Conservation (phyloP, 192 early-diverging fungal genomes). For the Geranomyces michiganensis region DNA sequence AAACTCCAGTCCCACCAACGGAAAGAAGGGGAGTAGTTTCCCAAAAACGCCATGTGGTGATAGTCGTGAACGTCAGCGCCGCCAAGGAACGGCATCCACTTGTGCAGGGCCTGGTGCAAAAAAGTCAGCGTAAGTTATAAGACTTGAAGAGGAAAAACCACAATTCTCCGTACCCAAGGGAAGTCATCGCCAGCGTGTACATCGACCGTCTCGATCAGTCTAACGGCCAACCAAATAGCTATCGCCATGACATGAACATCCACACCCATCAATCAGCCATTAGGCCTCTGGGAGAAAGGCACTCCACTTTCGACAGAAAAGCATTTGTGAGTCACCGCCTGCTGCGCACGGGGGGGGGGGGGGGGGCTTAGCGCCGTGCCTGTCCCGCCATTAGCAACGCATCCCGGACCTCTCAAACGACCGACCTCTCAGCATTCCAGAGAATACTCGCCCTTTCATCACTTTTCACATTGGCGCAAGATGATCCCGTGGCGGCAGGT, state of each 20-base stretch:
- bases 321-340: no score
- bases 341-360: no score
- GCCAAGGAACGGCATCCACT: conserved; percentile 86
- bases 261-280: conserved; percentile 1
- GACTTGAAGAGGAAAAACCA: background rate
- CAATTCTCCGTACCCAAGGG: conserved; percentile 71
- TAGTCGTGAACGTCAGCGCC: conserved; percentile 93
- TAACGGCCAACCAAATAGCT: conserved; percentile 77
- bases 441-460: no score
- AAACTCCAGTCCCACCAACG: conserved; percentile 87
- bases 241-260: conserved; percentile 79
- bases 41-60: conserved; percentile 66
- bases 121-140: background rate
- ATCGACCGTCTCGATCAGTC: conserved; percentile 84
- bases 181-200: conserved; percentile 94
- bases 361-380: no score
- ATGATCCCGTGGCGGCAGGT: conserved; percentile 33
- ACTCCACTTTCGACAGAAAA: no score
- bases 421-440: no score
- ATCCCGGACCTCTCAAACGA: background rate
- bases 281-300: no score
- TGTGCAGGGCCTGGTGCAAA: conserved; percentile 50
- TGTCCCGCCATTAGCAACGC: no score
- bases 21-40: conserved; percentile 76
- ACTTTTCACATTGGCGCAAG: no score